phyloP scores from a whole-genome alignment of 2,329 filamentous ascomycete species.

The Paraconiothyrium brasiliense region DNA sequence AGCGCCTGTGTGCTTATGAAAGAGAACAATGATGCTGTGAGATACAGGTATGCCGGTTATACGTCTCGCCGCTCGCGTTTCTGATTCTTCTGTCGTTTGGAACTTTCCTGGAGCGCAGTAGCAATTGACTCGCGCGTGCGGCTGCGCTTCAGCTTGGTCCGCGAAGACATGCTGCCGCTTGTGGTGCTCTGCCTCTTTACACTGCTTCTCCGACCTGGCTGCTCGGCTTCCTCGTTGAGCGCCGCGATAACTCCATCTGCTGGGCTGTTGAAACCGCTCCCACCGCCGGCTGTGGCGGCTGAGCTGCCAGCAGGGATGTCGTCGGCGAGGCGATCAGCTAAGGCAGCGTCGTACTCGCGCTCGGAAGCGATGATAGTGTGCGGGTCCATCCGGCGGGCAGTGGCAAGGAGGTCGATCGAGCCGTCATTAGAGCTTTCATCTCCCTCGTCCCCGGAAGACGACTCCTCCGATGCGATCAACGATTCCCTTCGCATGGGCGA shows the following conservation, averaged over 20 bases:
- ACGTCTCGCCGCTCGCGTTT: constrained; percentile 10
- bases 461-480: constrained; percentile 34
- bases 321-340: constrained; percentile 59
- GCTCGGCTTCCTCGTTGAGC: constrained; percentile 3
- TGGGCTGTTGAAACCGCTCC: constrained; percentile 58
- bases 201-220: background rate
- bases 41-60: background rate
- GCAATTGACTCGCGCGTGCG: constrained; percentile 26
- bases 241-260: constrained; percentile 8
- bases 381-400: constrained; percentile 55
- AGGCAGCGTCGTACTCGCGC: constrained; percentile 57
- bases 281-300: constrained; percentile 59
- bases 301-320: constrained; percentile 60
- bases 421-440: constrained; percentile 42
- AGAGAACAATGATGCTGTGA: background rate
- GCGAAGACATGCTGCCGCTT: constrained; percentile 25
- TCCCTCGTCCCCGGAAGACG: constrained; percentile 27
- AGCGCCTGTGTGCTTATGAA: constrained; percentile 9
- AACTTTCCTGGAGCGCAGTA: constrained; percentile 15
- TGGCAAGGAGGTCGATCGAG: constrained; percentile 56
- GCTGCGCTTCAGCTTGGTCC: constrained; percentile 27
- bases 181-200: constrained; percentile 20
- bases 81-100: constrained; percentile 22
- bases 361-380: constrained; percentile 52
- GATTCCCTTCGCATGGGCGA: constrained; percentile 19